A percentile compares a stretch with the other conserved stretches of the same genome.
These are phyloP conservation scores for Pythium brachiatum DNA, from an alignment of 352 stramenopile genomes.

Conservation along the genomic window DNA sequence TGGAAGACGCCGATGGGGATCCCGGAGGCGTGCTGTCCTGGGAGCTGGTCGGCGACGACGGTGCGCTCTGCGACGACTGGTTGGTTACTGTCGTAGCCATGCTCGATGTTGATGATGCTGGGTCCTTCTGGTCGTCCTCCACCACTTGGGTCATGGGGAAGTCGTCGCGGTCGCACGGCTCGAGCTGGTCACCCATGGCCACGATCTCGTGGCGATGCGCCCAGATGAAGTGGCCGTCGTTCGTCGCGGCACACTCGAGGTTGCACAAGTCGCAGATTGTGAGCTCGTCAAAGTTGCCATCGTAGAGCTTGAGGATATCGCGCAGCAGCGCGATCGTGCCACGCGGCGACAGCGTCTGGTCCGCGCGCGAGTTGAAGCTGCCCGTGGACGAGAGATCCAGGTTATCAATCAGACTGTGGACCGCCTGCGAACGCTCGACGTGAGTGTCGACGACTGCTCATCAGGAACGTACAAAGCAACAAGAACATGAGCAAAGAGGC, in stretches of 20 bases:
- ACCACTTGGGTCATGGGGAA: conserved; percentile 13
- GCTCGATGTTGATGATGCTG: neutral
- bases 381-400: conserved; percentile 8
- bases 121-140: neutral
- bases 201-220: conserved; percentile 25
- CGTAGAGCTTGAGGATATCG: conserved; percentile 19
- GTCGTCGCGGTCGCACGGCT: conserved; percentile 25
- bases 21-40: neutral
- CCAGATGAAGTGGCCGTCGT: conserved; percentile 24
- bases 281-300: conserved; percentile 23
- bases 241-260: conserved; percentile 21
- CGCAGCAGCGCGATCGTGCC: conserved; percentile 23
- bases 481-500: neutral
- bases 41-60: conserved; percentile 6
- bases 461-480: neutral
- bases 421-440: neutral
- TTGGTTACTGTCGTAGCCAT: neutral
- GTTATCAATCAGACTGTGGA: conserved; percentile 23
- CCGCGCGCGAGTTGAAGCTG: conserved; percentile 12
- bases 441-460: conserved; percentile 9
- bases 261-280: conserved; percentile 24
- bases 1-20: neutral
- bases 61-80: neutral
- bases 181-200: conserved; percentile 21
- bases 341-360: conserved; percentile 15